Conservation (phyloP, 305 asterid genomes). For the Fraxinus ornus region DNA sequence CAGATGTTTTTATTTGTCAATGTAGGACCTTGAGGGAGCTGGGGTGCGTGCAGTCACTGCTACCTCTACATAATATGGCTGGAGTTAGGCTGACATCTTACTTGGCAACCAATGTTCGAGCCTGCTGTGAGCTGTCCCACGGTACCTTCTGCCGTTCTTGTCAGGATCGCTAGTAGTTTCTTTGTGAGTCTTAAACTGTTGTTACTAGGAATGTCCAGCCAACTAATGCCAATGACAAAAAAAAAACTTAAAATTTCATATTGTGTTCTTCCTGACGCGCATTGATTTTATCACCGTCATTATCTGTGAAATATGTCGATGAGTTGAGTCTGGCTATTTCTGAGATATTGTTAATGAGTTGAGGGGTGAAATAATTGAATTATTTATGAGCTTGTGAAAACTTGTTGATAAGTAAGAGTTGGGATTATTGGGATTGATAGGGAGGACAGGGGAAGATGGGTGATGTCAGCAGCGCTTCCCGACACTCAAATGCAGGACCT, state of each 20-base stretch:
- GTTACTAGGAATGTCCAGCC: slow-evolving; percentile 29
- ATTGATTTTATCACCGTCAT: slow-evolving; percentile 8
- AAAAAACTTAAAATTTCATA: not conserved
- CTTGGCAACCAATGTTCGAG: slow-evolving; percentile 65
- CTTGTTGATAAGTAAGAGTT: slow-evolving; percentile 53
- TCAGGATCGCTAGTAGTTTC: slow-evolving; percentile 96
- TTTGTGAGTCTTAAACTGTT: slow-evolving; percentile 59
- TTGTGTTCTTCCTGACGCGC: not conserved
- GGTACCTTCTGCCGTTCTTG: slow-evolving; percentile 99
- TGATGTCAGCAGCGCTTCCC: slow-evolving; percentile 50
- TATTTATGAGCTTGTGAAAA: slow-evolving; percentile 31
- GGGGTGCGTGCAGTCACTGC: slow-evolving; percentile 64
- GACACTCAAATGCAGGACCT: slow-evolving; percentile 43
- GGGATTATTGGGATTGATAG: slow-evolving; percentile 53
- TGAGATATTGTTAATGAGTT: slow-evolving; percentile 21
- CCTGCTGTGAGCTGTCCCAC: slow-evolving; percentile 90
- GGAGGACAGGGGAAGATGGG: slow-evolving; percentile 60
- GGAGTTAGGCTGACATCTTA: slow-evolving; percentile 67
- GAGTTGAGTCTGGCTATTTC: not conserved
- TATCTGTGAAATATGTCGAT: not conserved
- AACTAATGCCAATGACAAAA: slow-evolving; percentile 17
- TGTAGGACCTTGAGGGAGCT: slow-evolving; percentile 72
- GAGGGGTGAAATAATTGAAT: slow-evolving; percentile 32
- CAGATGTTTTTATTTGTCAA: slow-evolving; percentile 11
- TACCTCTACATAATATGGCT: slow-evolving; percentile 56